Evolutionary conservation across 768 basidiomycete genomes (phyloP).

Genomic region (Leccinum barrowsii): DNA sequence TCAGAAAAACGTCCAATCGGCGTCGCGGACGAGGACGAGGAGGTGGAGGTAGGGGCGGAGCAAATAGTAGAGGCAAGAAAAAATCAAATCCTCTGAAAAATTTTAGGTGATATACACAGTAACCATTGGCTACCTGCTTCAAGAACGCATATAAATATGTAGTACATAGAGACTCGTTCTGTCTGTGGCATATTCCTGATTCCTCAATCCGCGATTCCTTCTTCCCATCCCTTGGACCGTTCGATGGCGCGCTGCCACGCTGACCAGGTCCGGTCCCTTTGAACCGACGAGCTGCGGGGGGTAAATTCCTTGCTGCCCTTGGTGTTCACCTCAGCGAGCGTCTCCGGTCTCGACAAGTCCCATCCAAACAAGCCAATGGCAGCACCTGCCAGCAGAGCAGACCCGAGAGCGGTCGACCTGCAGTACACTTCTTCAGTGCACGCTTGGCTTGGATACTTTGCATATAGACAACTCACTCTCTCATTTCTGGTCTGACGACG

Average conservation of each 20-base stretch:
- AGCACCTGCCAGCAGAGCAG: slow-evolving; percentile 88
- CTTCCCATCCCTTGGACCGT: slow-evolving; percentile 80
- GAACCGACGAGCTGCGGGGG: slow-evolving; percentile 34
- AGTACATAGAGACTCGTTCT: neutral
- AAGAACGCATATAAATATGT: neutral
- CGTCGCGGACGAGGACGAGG: slow-evolving; percentile 57
- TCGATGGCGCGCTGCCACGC: slow-evolving; percentile 91
- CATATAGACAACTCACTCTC: slow-evolving; percentile 65
- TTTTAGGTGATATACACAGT: slow-evolving; percentile 40
- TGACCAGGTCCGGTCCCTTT: slow-evolving; percentile 58
- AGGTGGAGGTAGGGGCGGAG: slow-evolving; percentile 39
- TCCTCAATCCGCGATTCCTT: slow-evolving; percentile 37
- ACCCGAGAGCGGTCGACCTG: slow-evolving; percentile 93
- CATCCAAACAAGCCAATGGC: slow-evolving; percentile 89
- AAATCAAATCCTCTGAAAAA: slow-evolving; percentile 83
- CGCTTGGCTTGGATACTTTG: neutral
- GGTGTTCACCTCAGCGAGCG: slow-evolving; percentile 83
- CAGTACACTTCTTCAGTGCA: neutral
- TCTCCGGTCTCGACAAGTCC: slow-evolving; percentile 82
- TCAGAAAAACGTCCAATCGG: slow-evolving; percentile 52
- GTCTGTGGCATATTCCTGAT: neutral
- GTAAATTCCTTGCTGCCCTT: slow-evolving; percentile 71
- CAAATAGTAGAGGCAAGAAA: slow-evolving; percentile 46
- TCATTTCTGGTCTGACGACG: slow-evolving; percentile 91
- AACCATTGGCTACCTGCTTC: neutral